Evolutionary conservation across 2,329 filamentous ascomycete genomes (phyloP), one percentile per base, ranked within the genome.

Genomic region (Claviceps pazoutovae): DNA sequence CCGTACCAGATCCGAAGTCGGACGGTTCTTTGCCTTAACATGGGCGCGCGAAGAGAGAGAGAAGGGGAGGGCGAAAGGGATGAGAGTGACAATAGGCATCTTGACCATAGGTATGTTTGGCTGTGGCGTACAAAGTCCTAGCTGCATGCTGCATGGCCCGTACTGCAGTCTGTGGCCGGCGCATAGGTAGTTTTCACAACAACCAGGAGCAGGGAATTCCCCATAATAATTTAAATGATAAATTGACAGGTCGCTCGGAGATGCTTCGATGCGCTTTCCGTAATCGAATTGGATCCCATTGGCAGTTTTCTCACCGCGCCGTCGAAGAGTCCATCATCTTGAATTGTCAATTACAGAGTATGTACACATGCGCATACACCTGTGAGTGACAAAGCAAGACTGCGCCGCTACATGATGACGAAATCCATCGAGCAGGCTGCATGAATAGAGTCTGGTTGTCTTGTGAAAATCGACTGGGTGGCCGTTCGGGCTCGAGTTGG

Each of bases 351-450:
- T 48, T 19, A 37, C 30, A 34, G 30, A 34, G 30, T 34, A 26
- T 2, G 2, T 23, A 9, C 30, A 34, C 30, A 34, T 34, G 30
- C 30, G 30, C 30, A 11, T 34, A 11, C 30, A 11, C 8, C 49
- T 59, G 51, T 55, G 56, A 57, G 37, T 44, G 9, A 23, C 41
- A 43, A 37, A 21, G 38, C 43, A 46, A 46, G 48, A 64, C 67
- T 71, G 70, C 71, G 69, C 70, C 69, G 68, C 71, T 62, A 67
- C 70, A 65, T 66, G 43, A 46, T 60, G 66, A 63, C 67, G 66
- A 59, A 56, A 59, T 58, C 51, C 0, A 1, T 34, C 9, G 30
- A 34, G 30, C 30, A 34, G 30, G 30, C 30, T 34, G 30, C 30
- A 34, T 34, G 30, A 34, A 11, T 11, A 34, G 9, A 34, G 30